Conservation (phyloP, 139 green algal genomes). For the Closterium sp. region DNA sequence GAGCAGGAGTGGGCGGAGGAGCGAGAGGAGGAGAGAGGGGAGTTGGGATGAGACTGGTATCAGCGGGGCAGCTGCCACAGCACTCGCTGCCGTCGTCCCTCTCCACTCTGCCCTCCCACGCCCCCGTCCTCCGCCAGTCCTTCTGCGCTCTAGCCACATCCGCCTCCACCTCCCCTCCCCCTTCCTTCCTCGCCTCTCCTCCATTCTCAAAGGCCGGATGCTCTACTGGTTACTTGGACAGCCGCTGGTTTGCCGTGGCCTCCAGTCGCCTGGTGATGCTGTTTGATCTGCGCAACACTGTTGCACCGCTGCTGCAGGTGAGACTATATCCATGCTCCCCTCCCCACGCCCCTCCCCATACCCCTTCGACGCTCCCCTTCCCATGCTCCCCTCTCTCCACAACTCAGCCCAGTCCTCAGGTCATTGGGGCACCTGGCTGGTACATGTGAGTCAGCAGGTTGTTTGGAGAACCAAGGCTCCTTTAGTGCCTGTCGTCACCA, state of each 20-base stretch:
- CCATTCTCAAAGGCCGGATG: not conserved
- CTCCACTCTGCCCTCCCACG: not conserved
- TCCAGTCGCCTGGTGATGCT: not conserved
- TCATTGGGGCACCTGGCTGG: too few relatives aligned
- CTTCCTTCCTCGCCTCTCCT: not conserved
- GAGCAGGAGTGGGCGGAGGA: not conserved
- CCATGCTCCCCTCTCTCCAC: too few relatives aligned
- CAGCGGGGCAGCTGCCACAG: not conserved
- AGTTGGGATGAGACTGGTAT: not conserved
- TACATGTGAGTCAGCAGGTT: too few relatives aligned
- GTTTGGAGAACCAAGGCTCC: too few relatives aligned
- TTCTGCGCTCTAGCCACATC: not conserved
- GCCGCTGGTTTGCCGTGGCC: not conserved
- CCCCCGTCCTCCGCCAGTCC: not conserved
- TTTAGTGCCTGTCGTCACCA: too few relatives aligned
- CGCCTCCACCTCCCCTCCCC: not conserved
- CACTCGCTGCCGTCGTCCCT: not conserved
- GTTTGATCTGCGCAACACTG: not conserved
- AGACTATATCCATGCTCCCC: not conserved
- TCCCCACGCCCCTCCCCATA: too few relatives aligned
- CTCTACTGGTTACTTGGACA: not conserved
- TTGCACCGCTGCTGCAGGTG: not conserved
- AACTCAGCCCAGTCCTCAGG: too few relatives aligned
- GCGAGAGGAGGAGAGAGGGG: not conserved
- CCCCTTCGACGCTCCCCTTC: too few relatives aligned